Base-by-base conservation (phyloP, 129 eudicot species). In the Deinandra increscens region DNA sequence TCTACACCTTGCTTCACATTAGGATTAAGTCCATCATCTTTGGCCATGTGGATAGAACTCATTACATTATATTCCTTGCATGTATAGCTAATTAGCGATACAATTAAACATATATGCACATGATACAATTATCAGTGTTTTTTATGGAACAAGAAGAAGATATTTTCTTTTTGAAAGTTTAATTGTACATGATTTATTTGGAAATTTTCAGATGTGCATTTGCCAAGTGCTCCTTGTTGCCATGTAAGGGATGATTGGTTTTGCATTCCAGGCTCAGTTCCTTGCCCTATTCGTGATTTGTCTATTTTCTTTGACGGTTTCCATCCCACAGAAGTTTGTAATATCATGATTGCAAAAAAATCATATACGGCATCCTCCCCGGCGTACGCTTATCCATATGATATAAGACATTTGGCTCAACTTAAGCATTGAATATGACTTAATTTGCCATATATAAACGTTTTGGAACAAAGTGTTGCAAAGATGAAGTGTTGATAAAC, bases 361-460 rank as follows among this genome's bases (percentile, higher is more conserved):
- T 64, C 81, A 13, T 78, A 71, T 29, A 20, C 18, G n/a, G 61
- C 33, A n/a, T 9, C 60, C 19, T 78, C 72, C 13, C 61, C 49
- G 5, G 13, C 1, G 15, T 78, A 78, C 8, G 78, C 77, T 3
- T 64, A 41, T 65, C 81, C 81, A 1, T 64, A 53, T 64, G 81
- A 78, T 78, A 78, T 78, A 33, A 65, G 68, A 10, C 45, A 71
- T 20, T 58, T 78, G 36, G 78, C 81, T 44, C 78, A 23, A 58
- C 81, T 71, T 78, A 53, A 70, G 61, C 55, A 33, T 43, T 56
- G 5, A 42, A 13, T 48, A 60, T 72, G 50, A 51, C 51, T 19
- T n/a, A n/a, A n/a, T n/a, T 11, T 1, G 18, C 20, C 23, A 9
- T 46, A 36, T 26, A 41, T 46, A 36, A 18, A 41, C 29, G 11